A percentile compares a stretch with the other conserved stretches of the same genome.
Evolutionary conservation across 345 rosid genomes (phyloP).

Genomic region (Combretum micranthum): DNA sequence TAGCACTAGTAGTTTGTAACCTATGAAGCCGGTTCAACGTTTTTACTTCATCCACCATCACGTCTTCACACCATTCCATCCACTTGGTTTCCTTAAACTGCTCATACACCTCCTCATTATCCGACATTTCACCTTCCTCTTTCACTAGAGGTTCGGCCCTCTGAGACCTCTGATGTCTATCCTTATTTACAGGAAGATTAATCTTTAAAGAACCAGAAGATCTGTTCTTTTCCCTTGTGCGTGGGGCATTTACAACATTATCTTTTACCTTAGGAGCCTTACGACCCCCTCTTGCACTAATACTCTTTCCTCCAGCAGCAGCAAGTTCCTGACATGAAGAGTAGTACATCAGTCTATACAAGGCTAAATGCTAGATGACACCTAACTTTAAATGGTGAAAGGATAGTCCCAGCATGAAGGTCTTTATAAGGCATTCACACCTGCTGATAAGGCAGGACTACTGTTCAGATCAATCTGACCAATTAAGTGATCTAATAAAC

Average conservation of each 20-base stretch:
- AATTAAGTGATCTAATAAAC: no score
- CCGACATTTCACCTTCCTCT: constrained; percentile 99
- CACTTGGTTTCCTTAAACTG: constrained; percentile 98
- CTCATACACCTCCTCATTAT: constrained; percentile 83
- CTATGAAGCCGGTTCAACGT: constrained; percentile 74
- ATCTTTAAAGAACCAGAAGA: constrained; percentile 37
- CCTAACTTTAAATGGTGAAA: no score
- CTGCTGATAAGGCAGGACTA: no score
- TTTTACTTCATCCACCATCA: constrained; percentile 69
- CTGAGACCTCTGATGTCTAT: constrained; percentile 50
- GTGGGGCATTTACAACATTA: constrained; percentile 32
- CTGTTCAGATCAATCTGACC: no score
- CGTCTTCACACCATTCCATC: constrained; percentile 99
- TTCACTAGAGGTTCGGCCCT: constrained; percentile 69
- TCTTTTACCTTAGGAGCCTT: constrained; percentile 61
- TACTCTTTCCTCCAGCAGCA: constrained; percentile 67
- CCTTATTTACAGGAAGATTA: constrained; percentile 31
- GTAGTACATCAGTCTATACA: constrained; percentile 10
- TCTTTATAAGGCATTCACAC: no score
- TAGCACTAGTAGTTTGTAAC: constrained; percentile 92
- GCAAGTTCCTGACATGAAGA: constrained; percentile 57
- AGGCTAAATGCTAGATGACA: neutral
- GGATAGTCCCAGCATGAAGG: no score
- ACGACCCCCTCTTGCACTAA: constrained; percentile 56
- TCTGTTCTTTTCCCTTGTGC: constrained; percentile 50